Base-by-base conservation (phyloP, 2,329 filamentous ascomycete genomes). In the Cryoendolithus antarcticus region DNA sequence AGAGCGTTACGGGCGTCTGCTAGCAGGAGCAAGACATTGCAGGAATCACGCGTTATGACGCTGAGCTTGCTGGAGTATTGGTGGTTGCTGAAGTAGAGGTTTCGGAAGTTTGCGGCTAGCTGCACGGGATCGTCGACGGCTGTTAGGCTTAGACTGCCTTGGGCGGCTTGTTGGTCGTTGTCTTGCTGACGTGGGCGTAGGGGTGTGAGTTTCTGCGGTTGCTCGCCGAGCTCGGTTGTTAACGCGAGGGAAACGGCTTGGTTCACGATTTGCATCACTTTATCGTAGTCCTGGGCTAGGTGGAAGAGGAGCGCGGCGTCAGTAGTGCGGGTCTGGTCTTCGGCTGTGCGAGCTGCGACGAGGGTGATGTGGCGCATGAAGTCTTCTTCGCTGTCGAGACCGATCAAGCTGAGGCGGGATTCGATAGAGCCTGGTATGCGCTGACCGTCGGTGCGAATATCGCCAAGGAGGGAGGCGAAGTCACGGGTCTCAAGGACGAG, bases 241-340 rank as follows among this genome's bases (percentile, higher is more conserved):
- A 96, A 78, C 32, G 86, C 84, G 60, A 96, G 86, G 40, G 88
- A 93, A 29, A 98, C 71, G 3, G 88, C 82, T 30, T 86, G 81
- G 62, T 88, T 94, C 55, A 96, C 76, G 48, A 96, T 89, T 15
- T 75, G 69, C 32, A 95, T 77, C 10, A 96, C 93, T 39, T 80
- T 86, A 58, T 98, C 86, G 58, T 93, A 96, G 59, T 98, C 88
- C 53, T 86, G 85, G 0, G 91, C 89, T 32, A 98, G 71, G 60
- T 98, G 89, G 60, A 93, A 96, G 37, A 98, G 71, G 37, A 98
- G 71, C 9, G 96, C 89, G 2, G 93, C 88, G 61, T 98, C 91
- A 1, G 89, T 93, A 2, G 82, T 86, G 36, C 93, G 77, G 30
- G 91, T 89, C 52, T 89, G 93, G 59, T 96, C 89, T 51, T 98